Base-by-base conservation (phyloP, 163 green algal genomes). In the Prototheca wickerhamii region DNA sequence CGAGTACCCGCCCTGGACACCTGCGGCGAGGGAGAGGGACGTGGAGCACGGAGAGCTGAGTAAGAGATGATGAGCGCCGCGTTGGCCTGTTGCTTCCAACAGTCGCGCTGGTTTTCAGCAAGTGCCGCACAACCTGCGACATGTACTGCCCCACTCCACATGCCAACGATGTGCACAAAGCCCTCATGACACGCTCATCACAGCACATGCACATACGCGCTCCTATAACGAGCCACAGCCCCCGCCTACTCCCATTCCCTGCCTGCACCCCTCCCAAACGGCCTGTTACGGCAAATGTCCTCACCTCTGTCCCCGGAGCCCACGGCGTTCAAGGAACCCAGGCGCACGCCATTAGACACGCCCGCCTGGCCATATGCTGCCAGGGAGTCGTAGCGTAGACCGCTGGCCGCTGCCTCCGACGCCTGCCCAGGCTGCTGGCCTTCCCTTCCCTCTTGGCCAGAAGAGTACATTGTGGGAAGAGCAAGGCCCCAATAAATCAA, bases 231-330 rank as follows among this genome's bases (percentile, higher is more conserved):
- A 34, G 6, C 32, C 15, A 18, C 33, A 63, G 30, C 30, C 12
- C 40, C 40, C 40, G 12, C 40, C 10, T 49, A 30, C 46, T 30
- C 5, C 5, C 12, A 2, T 12, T 25, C 0, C 46, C 46, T 28
- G 23, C 5, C 46, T 28, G 15, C 46, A 28, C 12, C 23, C 12
- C 20, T 10, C 20, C 6, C 20, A 28, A 12, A 21, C 0, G 46
- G 15, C 46, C 18, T 18, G 12, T 6, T 12, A 25, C 46, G 18
- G 20, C 20, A 28, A 28, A 54, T 25, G 46, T 28, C 46, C 67
- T 30, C 54, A 74, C 68, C 59, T 61, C 68, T 4, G 29, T 69
- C 68, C 12, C 51, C 58, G 4, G 68, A 35, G 20, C 57, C 63
- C 2, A 40, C 40, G 26, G 34, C 2, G 23, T 44, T 49, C 61